These are phyloP conservation scores for Euclidium syriacum DNA, from an alignment of 345 rosid species.

Conservation along the genomic window DNA sequence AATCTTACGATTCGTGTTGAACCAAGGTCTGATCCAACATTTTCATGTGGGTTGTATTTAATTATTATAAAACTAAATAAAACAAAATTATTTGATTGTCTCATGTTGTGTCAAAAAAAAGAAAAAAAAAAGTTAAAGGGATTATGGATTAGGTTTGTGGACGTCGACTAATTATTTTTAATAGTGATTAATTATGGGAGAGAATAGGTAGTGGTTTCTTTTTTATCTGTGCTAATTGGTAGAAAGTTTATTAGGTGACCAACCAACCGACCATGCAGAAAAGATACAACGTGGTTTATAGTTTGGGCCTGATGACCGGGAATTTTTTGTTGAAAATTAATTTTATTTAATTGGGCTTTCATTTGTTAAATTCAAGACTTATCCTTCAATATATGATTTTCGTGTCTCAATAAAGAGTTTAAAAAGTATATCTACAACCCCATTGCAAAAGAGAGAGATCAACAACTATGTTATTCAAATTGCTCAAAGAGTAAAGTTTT, in stretches of 20 bases:
- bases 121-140: neutral
- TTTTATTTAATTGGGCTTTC: neutral
- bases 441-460: no score
- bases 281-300: neutral
- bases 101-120: neutral
- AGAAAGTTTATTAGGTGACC: neutral
- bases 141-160: conserved; percentile 13
- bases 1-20: neutral
- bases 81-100: neutral
- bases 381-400: no score
- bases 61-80: neutral
- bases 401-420: no score
- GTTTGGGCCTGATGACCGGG: neutral
- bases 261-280: neutral
- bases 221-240: neutral
- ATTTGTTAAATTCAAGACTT: neutral
- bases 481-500: no score
- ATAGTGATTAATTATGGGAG: neutral
- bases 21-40: conserved; percentile 12
- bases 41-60: conserved; percentile 1
- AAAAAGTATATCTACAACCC: no score
- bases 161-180: neutral
- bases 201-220: neutral
- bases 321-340: neutral
- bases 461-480: no score